These are phyloP conservation scores for Camelina hispida DNA, from an alignment of 345 rosid species.

Conservation along the genomic window DNA sequence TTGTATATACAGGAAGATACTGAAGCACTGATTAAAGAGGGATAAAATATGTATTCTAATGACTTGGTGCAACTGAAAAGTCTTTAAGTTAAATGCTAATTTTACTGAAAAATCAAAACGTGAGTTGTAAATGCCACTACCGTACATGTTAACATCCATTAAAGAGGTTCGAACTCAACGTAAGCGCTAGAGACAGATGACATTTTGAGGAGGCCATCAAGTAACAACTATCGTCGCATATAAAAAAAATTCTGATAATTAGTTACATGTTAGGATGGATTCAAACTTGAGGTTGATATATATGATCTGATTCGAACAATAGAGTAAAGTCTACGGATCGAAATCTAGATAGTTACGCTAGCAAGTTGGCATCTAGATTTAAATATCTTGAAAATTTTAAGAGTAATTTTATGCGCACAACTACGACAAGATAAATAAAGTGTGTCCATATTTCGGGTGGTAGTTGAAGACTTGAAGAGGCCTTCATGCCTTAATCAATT, in stretches of 20 bases:
- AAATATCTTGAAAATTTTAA: neutral
- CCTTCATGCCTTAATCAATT: constrained; percentile 34
- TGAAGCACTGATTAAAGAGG: neutral
- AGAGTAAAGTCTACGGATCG: neutral
- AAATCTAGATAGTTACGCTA: neutral
- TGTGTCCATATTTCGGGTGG: constrained; percentile 33
- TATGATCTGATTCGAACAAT: neutral
- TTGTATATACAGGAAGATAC: neutral
- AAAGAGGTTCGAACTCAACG: neutral
- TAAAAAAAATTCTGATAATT: neutral
- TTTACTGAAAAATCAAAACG: neutral
- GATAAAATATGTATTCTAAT: neutral
- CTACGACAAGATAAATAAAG: neutral
- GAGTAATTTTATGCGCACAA: neutral
- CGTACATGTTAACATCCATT: neutral
- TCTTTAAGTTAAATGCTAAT: neutral
- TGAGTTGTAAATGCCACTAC: neutral
- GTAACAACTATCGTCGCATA: neutral
- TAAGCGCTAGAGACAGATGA: neutral
- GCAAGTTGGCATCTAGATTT: neutral
- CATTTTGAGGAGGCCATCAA: neutral
- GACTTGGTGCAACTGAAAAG: neutral
- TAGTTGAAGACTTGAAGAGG: constrained; percentile 44
- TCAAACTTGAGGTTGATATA: neutral
- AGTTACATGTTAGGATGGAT: neutral